Conservation (phyloP, 257 asterid genomes). For the Scutellaria barbata region DNA sequence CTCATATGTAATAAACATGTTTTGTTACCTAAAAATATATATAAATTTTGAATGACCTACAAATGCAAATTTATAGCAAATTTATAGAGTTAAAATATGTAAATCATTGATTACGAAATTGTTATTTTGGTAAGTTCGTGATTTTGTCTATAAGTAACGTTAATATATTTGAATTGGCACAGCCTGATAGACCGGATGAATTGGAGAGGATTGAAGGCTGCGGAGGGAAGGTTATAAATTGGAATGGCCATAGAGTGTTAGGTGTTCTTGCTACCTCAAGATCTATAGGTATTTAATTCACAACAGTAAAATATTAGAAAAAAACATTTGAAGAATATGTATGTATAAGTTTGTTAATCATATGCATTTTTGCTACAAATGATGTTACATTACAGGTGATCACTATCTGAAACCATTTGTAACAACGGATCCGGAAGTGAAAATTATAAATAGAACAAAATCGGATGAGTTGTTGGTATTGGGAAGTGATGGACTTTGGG, state of each 20-base stretch:
- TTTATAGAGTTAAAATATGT: no score
- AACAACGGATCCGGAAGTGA: conserved; percentile 62
- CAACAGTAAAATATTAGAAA: no score
- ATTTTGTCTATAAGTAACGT: no score
- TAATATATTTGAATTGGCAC: background rate
- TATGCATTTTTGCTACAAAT: no score
- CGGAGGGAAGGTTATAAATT: conserved; percentile 74
- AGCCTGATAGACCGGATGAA: conserved; percentile 80
- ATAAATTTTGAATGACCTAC: no score
- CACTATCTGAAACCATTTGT: conserved; percentile 65
- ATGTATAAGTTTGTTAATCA: no score
- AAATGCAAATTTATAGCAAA: no score
- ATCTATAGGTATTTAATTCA: conserved; percentile 57
- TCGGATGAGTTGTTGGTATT: conserved; percentile 66
- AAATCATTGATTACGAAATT: no score
- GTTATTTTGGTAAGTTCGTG: no score
- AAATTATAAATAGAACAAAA: conserved; percentile 32
- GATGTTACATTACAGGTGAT: conserved; percentile 51
- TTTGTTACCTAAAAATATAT: no score
- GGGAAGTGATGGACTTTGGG: conserved; percentile 81
- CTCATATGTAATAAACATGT: no score
- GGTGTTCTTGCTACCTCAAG: conserved; percentile 85
- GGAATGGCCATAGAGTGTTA: conserved; percentile 69
- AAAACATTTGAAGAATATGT: no score
- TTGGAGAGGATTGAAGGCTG: conserved; percentile 67